Conservation (phyloP, 495 filamentous ascomycete genomes). For the Podospora bellae-mahoneyi region DNA sequence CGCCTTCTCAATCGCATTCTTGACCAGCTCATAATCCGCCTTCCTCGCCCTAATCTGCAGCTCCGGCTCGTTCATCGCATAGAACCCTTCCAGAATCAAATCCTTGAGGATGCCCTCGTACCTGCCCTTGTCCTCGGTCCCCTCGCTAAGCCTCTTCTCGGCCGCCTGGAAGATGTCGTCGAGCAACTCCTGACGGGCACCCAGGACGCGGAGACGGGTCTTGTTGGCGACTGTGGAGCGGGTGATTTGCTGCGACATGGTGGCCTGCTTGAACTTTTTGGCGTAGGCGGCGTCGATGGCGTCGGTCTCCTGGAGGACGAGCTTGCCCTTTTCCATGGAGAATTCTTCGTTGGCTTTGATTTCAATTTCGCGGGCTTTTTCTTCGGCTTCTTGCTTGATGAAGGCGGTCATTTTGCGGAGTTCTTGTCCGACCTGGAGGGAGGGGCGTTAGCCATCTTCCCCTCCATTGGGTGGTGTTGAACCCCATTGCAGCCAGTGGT, state of each 20-base stretch:
- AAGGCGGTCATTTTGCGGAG: constrained; percentile 99
- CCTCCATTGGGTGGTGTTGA: neutral
- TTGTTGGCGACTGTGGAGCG: constrained; percentile 93
- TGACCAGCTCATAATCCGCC: constrained; percentile 68
- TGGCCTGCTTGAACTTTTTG: constrained; percentile 96
- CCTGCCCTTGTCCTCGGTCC: constrained; percentile 63
- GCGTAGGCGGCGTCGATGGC: constrained; percentile 89
- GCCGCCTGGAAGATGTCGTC: constrained; percentile 87
- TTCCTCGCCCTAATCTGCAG: constrained; percentile 70
- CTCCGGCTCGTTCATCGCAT: constrained; percentile 76
- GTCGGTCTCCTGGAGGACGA: constrained; percentile 89
- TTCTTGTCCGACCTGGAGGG: constrained; percentile 77
- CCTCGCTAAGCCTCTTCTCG: constrained; percentile 59
- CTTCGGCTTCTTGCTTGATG: constrained; percentile 96
- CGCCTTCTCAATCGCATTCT: constrained; percentile 72
- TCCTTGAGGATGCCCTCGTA: constrained; percentile 74
- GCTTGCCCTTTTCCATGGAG: constrained; percentile 95
- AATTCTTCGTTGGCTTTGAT: constrained; percentile 99
- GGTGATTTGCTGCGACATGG: constrained; percentile 96
- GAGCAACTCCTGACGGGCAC: constrained; percentile 81
- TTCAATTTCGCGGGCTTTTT: constrained; percentile 94
- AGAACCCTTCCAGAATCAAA: constrained; percentile 84
- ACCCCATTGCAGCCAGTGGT: neutral
- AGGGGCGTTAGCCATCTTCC: constrained; percentile 6
- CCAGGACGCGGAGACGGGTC: constrained; percentile 82